Evolutionary conservation across 1,284 basidiomycete genomes (phyloP).

Genomic region (Phellinidium pouzarii): DNA sequence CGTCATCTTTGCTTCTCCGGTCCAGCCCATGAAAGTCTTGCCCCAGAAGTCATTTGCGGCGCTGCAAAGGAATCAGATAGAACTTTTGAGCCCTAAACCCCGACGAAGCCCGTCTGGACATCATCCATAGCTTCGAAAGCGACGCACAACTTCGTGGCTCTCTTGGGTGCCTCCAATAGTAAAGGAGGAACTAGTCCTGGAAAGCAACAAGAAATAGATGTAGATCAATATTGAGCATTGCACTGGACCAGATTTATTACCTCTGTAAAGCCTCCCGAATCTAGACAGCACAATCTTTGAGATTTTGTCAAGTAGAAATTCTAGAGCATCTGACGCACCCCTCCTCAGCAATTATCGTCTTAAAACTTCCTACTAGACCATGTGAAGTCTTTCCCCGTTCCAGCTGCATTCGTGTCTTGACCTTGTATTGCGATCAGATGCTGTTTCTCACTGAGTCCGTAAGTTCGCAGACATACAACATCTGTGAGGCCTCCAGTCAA

Average conservation of each 20-base stretch:
- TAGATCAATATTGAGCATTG: neutral
- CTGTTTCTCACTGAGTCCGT: constrained; percentile 21
- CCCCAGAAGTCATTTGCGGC: constrained; percentile 95
- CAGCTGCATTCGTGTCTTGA: constrained; percentile 98
- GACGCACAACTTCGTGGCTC: constrained; percentile 91
- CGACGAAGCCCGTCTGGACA: neutral
- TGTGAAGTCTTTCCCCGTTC: constrained; percentile 72
- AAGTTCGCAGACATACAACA: constrained; percentile 27
- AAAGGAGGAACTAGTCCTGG: constrained; percentile 86
- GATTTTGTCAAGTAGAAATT: neutral
- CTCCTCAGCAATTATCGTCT: constrained; percentile 74
- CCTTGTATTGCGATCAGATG: constrained; percentile 37
- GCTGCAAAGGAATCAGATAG: constrained; percentile 30
- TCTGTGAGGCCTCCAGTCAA: constrained; percentile 22
- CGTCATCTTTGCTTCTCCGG: constrained; percentile 81
- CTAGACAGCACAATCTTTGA: constrained; percentile 33
- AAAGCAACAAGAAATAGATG: constrained; percentile 1
- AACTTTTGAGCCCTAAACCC: constrained; percentile 8
- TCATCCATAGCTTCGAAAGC: neutral
- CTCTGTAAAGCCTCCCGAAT: constrained; percentile 82
- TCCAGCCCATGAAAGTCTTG: constrained; percentile 53
- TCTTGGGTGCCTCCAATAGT: constrained; percentile 94
- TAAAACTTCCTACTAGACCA: constrained; percentile 80
- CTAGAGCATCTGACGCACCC: constrained; percentile 48
- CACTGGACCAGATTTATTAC: constrained; percentile 31